These are phyloP conservation scores for Arthrobotrys entomopaga DNA, from an alignment of 2,329 filamentous ascomycete species.

Conservation along the genomic window DNA sequence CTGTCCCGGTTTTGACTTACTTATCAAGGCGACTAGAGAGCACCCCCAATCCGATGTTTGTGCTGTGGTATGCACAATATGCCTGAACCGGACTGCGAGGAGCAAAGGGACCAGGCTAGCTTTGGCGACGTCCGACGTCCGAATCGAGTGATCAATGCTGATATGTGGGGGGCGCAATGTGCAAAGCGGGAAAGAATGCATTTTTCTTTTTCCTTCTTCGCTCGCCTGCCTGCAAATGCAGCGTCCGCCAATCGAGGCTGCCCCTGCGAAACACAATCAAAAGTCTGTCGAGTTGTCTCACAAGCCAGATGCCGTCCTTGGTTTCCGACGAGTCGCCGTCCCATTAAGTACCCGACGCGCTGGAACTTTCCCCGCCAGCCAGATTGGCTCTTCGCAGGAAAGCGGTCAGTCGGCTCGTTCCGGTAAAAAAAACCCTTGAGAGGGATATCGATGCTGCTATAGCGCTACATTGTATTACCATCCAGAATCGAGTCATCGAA, in stretches of 20 bases:
- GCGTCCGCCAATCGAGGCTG: too few species aligned
- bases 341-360: background rate
- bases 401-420: constrained; percentile 20
- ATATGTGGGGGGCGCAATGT: background rate
- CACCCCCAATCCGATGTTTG: constrained; percentile 26
- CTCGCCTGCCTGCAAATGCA: constrained; percentile 14
- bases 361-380: background rate
- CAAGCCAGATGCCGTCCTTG: too few species aligned
- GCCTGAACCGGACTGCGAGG: background rate
- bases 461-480: too few species aligned
- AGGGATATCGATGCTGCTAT: too few species aligned
- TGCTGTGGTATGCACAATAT: too few species aligned
- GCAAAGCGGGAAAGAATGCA: background rate
- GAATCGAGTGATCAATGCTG: background rate
- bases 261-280: too few species aligned
- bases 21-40: background rate
- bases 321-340: constrained; percentile 13
- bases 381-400: constrained; percentile 31
- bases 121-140: constrained; percentile 48
- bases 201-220: constrained; percentile 12
- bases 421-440: background rate
- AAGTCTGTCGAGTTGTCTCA: too few species aligned
- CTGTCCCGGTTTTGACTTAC: too few species aligned
- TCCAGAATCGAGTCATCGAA: too few species aligned
- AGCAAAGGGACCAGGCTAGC: constrained; percentile 11